Conservation (phyloP, 495 filamentous ascomycete species). For the Neurospora sp. region DNA sequence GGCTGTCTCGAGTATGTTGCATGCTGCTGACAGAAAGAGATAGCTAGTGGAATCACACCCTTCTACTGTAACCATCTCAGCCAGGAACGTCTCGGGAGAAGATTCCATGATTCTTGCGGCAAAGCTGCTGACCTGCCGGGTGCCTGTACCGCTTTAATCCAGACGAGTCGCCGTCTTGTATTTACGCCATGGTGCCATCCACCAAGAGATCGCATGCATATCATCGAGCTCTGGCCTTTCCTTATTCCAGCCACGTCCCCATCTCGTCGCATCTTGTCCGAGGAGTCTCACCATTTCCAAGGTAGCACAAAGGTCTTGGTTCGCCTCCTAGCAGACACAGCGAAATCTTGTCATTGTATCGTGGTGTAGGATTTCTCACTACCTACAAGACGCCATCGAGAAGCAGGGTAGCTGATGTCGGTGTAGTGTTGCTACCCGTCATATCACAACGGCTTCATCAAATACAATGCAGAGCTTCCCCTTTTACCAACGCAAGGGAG, state of each 20-base stretch:
- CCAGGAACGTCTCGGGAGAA: neutral
- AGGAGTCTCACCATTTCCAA: neutral
- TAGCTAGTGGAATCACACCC: neutral
- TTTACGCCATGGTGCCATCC: conserved; percentile 8
- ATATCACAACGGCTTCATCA: neutral
- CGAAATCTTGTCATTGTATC: neutral
- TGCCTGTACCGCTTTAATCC: neutral
- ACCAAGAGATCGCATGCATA: conserved; percentile 10
- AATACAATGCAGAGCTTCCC: neutral
- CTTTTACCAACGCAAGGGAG: neutral
- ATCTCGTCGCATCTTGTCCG: neutral
- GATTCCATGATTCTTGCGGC: neutral
- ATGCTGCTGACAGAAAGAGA: neutral
- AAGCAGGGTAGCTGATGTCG: neutral
- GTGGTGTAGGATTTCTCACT: neutral
- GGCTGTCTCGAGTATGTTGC: neutral
- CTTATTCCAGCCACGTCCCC: conserved; percentile 8
- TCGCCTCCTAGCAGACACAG: neutral
- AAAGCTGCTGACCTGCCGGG: neutral
- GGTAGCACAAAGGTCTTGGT: neutral
- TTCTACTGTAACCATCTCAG: neutral
- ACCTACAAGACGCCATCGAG: neutral
- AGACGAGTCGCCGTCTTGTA: conserved; percentile 12
- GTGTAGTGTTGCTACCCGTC: neutral
- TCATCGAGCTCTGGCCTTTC: conserved; percentile 9